Evolutionary conservation across 2,329 filamentous ascomycete species (phyloP), one percentile per base, ranked within the genome.

Genomic region (Fusarium ambrosium): DNA sequence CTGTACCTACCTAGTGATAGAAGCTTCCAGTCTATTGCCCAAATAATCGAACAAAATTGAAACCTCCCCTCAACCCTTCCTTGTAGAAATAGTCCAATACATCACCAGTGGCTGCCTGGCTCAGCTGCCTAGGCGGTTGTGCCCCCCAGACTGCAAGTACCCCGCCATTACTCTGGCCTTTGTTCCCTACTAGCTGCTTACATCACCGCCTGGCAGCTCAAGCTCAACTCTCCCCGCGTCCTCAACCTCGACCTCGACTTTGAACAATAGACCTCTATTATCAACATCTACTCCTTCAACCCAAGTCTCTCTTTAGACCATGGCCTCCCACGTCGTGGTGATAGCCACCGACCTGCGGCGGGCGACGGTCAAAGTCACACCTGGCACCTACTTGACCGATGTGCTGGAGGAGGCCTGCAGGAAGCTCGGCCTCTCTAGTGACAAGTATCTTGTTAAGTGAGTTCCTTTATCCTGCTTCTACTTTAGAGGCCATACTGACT

Each of bases 241-340:
- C 51, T 69, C 32, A 51, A 62, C 36, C 36, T 51, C 51, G 32
- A 62, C 45, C 51, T 69, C 32, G 51, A 62, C 36, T 22, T 39
- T 37, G 27, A 62, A n/a, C 41, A 13, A 65, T 14, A 56, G 39
- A 55, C 60, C 53, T 22, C 11, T 39, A 61, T 62, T 41, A 8
- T 29, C 56, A 71, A 45, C 55, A 18, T 63, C n/a, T 53, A 53
- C 24, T 5, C 32, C 29, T 20, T 8, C 18, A 59, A 39, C 37
- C 20, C 39, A 13, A 55, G 51, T 53, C 10, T 59, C 67, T 36
- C 61, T 66, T 45, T 67, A 56, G 77, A 85, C 72, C 75, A 98
- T 98, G 94, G 91, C 95, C 75, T 93, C 95, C 63, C 93, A 97
- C 82, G 95, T 98, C 68, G 93, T 95, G 77, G 94, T 98, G 63